phyloP scores from a whole-genome alignment of 495 filamentous ascomycete species.

The Podospora conica region DNA sequence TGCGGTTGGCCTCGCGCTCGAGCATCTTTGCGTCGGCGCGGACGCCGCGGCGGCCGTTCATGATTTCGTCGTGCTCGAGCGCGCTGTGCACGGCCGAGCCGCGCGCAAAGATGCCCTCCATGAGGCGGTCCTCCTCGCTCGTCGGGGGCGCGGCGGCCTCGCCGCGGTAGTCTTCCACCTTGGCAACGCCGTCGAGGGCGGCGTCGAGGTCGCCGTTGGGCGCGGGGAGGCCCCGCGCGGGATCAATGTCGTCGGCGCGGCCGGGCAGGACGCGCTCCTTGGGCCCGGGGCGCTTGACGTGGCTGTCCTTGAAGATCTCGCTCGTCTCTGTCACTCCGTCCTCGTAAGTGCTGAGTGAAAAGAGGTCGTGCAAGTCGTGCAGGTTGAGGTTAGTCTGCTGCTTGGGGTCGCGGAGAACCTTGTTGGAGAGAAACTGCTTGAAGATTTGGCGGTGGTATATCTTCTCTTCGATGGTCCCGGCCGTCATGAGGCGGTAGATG shows the following conservation, averaged over 20 bases:
- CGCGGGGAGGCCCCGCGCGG: slow-evolving; percentile 4
- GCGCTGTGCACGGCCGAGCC: slow-evolving; percentile 74
- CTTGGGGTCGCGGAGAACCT: slow-evolving; percentile 87
- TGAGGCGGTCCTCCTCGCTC: slow-evolving; percentile 58
- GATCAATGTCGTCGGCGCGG: slow-evolving; percentile 12
- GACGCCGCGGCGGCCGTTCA: slow-evolving; percentile 53
- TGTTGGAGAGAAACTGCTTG: slow-evolving; percentile 93
- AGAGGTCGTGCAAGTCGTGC: slow-evolving; percentile 83
- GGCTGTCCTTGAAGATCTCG: slow-evolving; percentile 74
- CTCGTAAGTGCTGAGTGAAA: slow-evolving; percentile 65
- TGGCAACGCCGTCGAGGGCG: slow-evolving; percentile 36
- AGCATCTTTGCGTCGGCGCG: slow-evolving; percentile 66
- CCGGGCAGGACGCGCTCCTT: slow-evolving; percentile 29
- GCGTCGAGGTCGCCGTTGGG: slow-evolving; percentile 29
- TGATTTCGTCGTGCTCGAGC: slow-evolving; percentile 82
- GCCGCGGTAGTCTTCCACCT: slow-evolving; percentile 26
- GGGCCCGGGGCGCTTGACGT: slow-evolving; percentile 51
- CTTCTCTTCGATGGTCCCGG: slow-evolving; percentile 96
- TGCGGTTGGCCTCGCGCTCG: slow-evolving; percentile 69
- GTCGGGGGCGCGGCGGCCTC: slow-evolving; percentile 16
- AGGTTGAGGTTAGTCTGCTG: slow-evolving; percentile 80
- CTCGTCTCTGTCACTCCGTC: slow-evolving; percentile 74
- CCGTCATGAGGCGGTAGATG: slow-evolving; percentile 93
- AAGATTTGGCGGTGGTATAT: slow-evolving; percentile 98
- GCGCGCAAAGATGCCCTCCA: slow-evolving; percentile 77